Base-by-base conservation (phyloP, 2,329 filamentous ascomycete species). In the Botrytis byssoidea region DNA sequence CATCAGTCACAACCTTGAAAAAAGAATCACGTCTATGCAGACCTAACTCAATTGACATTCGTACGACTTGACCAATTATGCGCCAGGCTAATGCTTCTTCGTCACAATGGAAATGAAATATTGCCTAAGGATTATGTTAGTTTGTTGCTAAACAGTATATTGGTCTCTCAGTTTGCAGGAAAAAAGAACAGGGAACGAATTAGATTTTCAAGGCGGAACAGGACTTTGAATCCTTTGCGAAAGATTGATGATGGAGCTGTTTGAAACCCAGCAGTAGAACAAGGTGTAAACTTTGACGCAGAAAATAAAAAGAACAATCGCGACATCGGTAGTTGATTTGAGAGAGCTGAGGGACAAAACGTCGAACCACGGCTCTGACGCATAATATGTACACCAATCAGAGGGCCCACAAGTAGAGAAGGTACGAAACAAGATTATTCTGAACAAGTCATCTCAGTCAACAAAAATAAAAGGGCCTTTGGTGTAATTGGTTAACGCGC, bases 81-180 rank as follows among this genome's bases (percentile, higher is more conserved):
- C 95, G 89, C 91, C 95, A 98, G 0, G 94, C 92, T 70, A 96
- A 87, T 4, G 92, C 87, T 81, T 98, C 95, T 76, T 97, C 93
- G 78, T 95, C 94, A 57, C 89, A 90, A 69, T 97, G 89, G 79
- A 97, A 98, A 77, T 95, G 88, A 82, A 94, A 98, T 75, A 90
- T 91, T 69, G 88, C 88, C 90, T 91, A 44, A 51, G 57, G 20
- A 20, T 14, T 68, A n/a, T 65, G 64, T 78, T 69, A 78, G 77
- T 87, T 86, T 65, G 90, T 77, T 71, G 85, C 86, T 51, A 14
- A 25, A 1, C 35, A 10, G 8, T 14, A 16, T 7, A 8, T 35
- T 35, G 14, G 40, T 40, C 3, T 42, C 3, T 55, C 5, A 40
- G 51, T n/a, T 22, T 3, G 32, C 16, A 40, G 32, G 6, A 22